phyloP scores from a whole-genome alignment of 2,329 filamentous ascomycete genomes.

The Bipolaris cookei region DNA sequence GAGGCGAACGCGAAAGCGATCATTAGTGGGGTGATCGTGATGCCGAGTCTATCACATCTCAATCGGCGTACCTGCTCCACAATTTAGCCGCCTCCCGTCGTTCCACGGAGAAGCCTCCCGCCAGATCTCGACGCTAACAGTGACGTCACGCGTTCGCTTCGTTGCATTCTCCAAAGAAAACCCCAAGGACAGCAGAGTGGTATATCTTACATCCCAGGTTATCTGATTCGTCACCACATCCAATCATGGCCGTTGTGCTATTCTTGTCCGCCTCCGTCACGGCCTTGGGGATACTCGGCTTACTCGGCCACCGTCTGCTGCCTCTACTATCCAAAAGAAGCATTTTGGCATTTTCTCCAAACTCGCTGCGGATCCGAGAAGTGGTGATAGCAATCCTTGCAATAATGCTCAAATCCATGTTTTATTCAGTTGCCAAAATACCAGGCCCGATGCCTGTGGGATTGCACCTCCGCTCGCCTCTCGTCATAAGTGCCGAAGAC shows the following conservation, averaged over 20 bases:
- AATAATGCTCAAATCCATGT: slow-evolving; percentile 3
- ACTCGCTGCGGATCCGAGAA: slow-evolving; percentile 9
- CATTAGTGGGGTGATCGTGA: neutral
- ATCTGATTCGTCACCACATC: neutral
- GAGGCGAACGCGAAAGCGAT: neutral
- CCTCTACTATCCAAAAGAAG: slow-evolving; percentile 6
- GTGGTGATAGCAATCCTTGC: slow-evolving; percentile 9
- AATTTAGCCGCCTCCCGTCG: neutral
- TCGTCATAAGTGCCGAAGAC: slow-evolving; percentile 8
- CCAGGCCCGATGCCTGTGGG: neutral
- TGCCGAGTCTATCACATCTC: neutral
- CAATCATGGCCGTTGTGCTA: neutral
- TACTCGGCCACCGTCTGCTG: slow-evolving; percentile 7
- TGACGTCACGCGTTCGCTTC: slow-evolving; percentile 1
- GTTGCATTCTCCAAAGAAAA: no score
- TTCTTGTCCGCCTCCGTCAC: neutral
- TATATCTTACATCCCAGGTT: neutral
- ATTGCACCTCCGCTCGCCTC: slow-evolving; percentile 4
- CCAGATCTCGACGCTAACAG: neutral
- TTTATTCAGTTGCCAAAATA: neutral
- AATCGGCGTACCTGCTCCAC: neutral
- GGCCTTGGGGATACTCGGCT: slow-evolving; percentile 6
- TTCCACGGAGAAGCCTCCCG: neutral
- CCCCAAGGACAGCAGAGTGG: no score
- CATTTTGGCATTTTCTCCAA: slow-evolving; percentile 12